phyloP scores from a whole-genome alignment of 305 asterid genomes.

The Coffea humblotiana region DNA sequence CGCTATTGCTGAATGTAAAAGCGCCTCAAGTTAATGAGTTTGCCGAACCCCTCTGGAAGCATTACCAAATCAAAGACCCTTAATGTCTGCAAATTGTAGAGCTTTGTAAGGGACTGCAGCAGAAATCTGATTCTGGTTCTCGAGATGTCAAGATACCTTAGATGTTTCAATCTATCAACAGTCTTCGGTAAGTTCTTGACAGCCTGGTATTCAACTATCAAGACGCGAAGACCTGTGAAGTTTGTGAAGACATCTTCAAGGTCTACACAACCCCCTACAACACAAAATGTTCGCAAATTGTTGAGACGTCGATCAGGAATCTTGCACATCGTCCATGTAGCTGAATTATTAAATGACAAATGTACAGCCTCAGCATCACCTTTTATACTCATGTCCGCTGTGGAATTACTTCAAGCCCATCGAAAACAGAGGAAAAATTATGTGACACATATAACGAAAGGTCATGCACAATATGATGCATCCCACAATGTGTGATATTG shows the following conservation, averaged over 20 bases:
- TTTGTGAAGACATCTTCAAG: constrained; percentile 9
- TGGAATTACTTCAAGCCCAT: neutral
- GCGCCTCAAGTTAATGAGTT: constrained; percentile 19
- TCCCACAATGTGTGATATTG: neutral
- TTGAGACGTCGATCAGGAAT: neutral
- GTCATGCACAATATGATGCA: constrained; percentile 22
- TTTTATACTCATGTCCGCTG: neutral
- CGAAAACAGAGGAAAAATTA: neutral
- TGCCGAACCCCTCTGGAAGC: neutral
- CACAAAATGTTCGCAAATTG: constrained; percentile 14
- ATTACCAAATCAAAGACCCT: neutral
- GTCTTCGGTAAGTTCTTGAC: constrained; percentile 10
- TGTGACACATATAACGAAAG: constrained; percentile 5
- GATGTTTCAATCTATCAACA: constrained; percentile 1
- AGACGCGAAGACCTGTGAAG: constrained; percentile 13
- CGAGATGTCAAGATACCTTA: constrained; percentile 14
- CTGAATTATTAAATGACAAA: neutral
- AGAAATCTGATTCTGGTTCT: neutral
- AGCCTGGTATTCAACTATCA: neutral
- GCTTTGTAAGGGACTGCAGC: constrained; percentile 7
- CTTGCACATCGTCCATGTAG: neutral
- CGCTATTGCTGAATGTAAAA: neutral
- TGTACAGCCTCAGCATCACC: neutral
- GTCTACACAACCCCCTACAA: neutral
- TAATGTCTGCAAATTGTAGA: constrained; percentile 16